phyloP scores from a whole-genome alignment of 2,329 filamentous ascomycete genomes.

The Verticillium nonalfalfae region DNA sequence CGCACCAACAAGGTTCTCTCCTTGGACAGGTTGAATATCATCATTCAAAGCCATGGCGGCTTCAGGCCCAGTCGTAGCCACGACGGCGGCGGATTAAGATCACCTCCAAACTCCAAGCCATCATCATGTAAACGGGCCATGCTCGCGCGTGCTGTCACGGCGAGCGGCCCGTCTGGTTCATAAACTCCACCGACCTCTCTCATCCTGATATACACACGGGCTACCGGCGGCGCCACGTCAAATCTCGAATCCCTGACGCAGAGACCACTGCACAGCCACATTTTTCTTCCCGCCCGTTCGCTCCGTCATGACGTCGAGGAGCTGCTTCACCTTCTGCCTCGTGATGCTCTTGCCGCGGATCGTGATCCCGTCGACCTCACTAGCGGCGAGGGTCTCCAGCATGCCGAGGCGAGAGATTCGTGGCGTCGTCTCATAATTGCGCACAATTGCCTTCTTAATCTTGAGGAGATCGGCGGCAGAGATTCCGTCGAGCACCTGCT shows the following conservation, averaged over 20 bases:
- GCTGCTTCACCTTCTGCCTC: constrained; percentile 10
- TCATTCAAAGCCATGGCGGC: not conserved
- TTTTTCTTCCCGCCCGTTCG: not conserved
- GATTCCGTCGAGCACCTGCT: constrained; percentile 9
- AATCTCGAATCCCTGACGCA: not conserved
- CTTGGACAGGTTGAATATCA: not conserved
- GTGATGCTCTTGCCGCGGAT: constrained; percentile 10
- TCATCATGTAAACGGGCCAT: not conserved
- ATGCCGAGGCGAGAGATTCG: constrained; percentile 11
- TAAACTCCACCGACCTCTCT: not conserved
- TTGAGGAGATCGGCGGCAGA: constrained; percentile 25
- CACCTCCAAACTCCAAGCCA: not conserved
- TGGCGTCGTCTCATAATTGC: constrained; percentile 21
- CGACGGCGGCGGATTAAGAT: not conserved
- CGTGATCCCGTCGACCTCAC: constrained; percentile 10
- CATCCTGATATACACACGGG: not conserved
- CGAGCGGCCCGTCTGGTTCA: not conserved
- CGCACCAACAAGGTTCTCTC: no score
- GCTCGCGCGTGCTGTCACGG: not conserved
- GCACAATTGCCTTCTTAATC: constrained; percentile 33
- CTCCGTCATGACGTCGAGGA: constrained; percentile 4
- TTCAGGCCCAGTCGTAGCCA: not conserved
- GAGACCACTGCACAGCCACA: not conserved
- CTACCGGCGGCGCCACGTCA: not conserved
- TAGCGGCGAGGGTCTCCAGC: constrained; percentile 7